Percentiles rank a stretch among this genome's conserved stretches.
Conservation (phyloP, 164 flowering plant genomes). For the Malania oleifera region DNA sequence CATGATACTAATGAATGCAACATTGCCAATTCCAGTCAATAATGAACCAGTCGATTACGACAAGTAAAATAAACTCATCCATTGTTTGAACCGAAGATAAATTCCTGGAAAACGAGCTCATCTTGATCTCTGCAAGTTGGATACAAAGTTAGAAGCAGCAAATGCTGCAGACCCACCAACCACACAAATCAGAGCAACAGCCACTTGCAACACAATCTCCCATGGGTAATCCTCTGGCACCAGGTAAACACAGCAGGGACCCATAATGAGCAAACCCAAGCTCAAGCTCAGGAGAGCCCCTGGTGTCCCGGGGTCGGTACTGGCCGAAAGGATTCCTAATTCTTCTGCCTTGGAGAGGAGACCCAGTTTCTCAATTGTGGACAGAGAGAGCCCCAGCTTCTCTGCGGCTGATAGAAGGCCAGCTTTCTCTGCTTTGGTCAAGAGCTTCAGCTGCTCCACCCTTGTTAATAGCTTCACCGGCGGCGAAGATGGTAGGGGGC, state of each 20-base stretch:
- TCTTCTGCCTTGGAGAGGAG: constrained; percentile 86
- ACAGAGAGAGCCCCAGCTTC: constrained; percentile 70
- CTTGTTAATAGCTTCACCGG: constrained; percentile 77
- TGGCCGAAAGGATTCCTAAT: constrained; percentile 79
- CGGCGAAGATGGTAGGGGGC: constrained; percentile 14
- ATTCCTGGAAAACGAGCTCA: too few species aligned
- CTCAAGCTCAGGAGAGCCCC: constrained; percentile 47
- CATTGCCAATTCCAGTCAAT: too few species aligned
- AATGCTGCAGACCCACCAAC: constrained; percentile 88
- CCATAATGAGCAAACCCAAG: constrained; percentile 56
- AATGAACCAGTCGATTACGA: too few species aligned
- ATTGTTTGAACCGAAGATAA: too few species aligned
- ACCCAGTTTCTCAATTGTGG: constrained; percentile 80
- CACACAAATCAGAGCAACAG: constrained; percentile 50
- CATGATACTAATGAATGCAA: too few species aligned
- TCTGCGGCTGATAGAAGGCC: constrained; percentile 88
- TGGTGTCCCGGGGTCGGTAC: constrained; percentile 80
- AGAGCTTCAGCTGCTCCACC: constrained; percentile 80
- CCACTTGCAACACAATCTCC: constrained; percentile 60
- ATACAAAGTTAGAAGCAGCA: constrained; percentile 84
- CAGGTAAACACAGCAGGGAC: constrained; percentile 62
- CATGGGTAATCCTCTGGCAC: constrained; percentile 80
- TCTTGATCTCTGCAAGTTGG: constrained; percentile 69
- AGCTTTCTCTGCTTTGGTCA: constrained; percentile 92
- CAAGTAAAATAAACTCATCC: too few species aligned